These are phyloP conservation scores for Ascochyta rabiei DNA, from an alignment of 2,329 filamentous ascomycete species.

Conservation along the genomic window DNA sequence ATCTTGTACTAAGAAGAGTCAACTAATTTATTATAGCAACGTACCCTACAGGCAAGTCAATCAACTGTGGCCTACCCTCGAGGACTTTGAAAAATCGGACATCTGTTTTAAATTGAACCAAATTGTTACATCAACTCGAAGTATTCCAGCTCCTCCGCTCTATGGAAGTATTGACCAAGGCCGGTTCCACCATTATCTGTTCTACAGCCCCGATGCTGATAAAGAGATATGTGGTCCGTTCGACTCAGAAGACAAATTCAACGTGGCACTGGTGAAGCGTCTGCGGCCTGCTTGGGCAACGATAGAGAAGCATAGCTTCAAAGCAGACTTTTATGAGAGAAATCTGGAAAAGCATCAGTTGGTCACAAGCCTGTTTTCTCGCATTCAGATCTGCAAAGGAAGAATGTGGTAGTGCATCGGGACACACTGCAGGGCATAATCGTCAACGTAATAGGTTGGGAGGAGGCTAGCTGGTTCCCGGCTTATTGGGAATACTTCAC, in stretches of 20 bases:
- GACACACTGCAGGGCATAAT: slow-evolving; percentile 7
- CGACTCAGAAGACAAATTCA: slow-evolving; percentile 9
- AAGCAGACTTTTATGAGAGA: slow-evolving; percentile 16
- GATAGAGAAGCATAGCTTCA: slow-evolving; percentile 9
- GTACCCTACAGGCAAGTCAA: no score
- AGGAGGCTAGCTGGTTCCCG: slow-evolving; percentile 19
- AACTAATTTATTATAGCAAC: no score
- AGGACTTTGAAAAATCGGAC: not conserved
- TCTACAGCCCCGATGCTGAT: slow-evolving; percentile 5
- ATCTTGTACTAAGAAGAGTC: no score
- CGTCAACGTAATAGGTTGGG: slow-evolving; percentile 18
- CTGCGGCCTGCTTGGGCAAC: not conserved
- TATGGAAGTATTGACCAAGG: slow-evolving; percentile 14
- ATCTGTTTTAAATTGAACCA: slow-evolving; percentile 10
- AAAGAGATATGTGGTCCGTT: slow-evolving; percentile 17
- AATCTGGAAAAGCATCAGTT: slow-evolving; percentile 12
- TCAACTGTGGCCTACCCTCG: not conserved
- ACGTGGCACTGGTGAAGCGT: slow-evolving; percentile 12
- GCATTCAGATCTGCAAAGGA: slow-evolving; percentile 20
- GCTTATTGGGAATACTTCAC: slow-evolving; percentile 20
- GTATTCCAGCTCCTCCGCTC: slow-evolving; percentile 4
- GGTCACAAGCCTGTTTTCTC: slow-evolving; percentile 8
- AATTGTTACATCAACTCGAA: slow-evolving; percentile 8
- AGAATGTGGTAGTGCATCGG: slow-evolving; percentile 14
- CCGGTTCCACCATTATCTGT: slow-evolving; percentile 15